Conservation (phyloP, 306 rosid species). For the Aeschynomene evenia region DNA sequence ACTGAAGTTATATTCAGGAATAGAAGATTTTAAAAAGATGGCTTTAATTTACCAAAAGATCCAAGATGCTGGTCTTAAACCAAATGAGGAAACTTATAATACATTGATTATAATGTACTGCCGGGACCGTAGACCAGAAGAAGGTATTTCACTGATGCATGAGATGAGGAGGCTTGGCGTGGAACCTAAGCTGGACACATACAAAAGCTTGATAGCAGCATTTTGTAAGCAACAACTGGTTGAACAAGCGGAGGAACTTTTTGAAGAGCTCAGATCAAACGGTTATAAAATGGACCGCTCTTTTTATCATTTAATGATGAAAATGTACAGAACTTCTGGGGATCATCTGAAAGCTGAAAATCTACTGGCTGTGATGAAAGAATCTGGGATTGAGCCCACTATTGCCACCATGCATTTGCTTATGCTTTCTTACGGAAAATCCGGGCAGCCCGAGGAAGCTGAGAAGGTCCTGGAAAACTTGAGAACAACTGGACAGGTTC, state of each 20-base stretch:
- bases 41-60: slow-evolving; percentile 60
- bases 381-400: slow-evolving; percentile 83
- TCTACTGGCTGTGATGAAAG: slow-evolving; percentile 71
- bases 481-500: slow-evolving; percentile 51
- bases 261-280: slow-evolving; percentile 74
- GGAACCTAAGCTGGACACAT: slow-evolving; percentile 81
- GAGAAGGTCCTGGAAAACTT: slow-evolving; percentile 80
- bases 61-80: slow-evolving; percentile 62
- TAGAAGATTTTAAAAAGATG: slow-evolving; percentile 69
- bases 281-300: slow-evolving; percentile 80
- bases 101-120: slow-evolving; percentile 82
- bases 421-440: slow-evolving; percentile 84
- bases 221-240: slow-evolving; percentile 63
- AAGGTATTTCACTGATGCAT: slow-evolving; percentile 74
- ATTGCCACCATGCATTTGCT: slow-evolving; percentile 92
- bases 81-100: slow-evolving; percentile 81
- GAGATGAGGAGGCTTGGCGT: slow-evolving; percentile 72
- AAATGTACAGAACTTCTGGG: slow-evolving; percentile 75
- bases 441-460: slow-evolving; percentile 91
- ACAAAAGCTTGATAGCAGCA: slow-evolving; percentile 88
- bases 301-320: slow-evolving; percentile 90
- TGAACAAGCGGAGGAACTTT: slow-evolving; percentile 86
- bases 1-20: slow-evolving; percentile 62
- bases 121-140: slow-evolving; percentile 84
- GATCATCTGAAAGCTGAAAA: slow-evolving; percentile 78